Evolutionary conservation across 1,284 basidiomycete species (phyloP), one percentile per base, ranked within the genome.

Genomic region (Leccinum huronense): DNA sequence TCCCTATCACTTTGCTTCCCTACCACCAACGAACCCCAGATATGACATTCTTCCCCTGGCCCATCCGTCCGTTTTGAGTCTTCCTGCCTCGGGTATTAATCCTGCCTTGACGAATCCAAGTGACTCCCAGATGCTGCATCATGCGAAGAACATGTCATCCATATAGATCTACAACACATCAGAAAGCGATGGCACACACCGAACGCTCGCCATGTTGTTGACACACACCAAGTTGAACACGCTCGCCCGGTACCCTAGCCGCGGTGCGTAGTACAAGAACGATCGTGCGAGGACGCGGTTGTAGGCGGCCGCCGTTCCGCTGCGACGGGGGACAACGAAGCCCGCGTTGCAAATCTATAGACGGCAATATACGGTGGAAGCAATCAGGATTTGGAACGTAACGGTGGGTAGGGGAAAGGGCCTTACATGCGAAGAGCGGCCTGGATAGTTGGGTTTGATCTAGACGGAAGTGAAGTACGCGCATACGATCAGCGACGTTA

Each of bases 211-310:
- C 54, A 80, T 75, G 76, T 93, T 93, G 79, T 90, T 94, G 45
- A 88, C 86, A 77, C 93, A 98, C 40, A 97, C 95, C 57, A 98
- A 83, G 75, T 98, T 98, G 83, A 97, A 98, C 16, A 98, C 93
- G 70, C 91, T 94, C 0, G 86, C 93, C 69, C 87, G 83, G 80
- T 96, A 98, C 9, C 95, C 90, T 31, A 93, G 78, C 40, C 78
- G 79, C 0, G 93, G 95, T 0, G 86, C 96, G 70, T 93, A 95
- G 73, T 92, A 79, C 11, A 97, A 79, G 78, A 88, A 98, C 4
- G 91, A 92, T 66, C 84, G 84, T 1, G 91, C 95, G 34, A 98
- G 85, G 2, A 87, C 80, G 38, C 80, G 78, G 11, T 94, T 95
- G 67, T 93, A 84, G 48, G 23, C 23, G 23, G 23, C 91, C 89